Evolutionary conservation across 2,329 filamentous ascomycete genomes (phyloP), one percentile per base, ranked within the genome.

Genomic region (Talaromyces islandicus): DNA sequence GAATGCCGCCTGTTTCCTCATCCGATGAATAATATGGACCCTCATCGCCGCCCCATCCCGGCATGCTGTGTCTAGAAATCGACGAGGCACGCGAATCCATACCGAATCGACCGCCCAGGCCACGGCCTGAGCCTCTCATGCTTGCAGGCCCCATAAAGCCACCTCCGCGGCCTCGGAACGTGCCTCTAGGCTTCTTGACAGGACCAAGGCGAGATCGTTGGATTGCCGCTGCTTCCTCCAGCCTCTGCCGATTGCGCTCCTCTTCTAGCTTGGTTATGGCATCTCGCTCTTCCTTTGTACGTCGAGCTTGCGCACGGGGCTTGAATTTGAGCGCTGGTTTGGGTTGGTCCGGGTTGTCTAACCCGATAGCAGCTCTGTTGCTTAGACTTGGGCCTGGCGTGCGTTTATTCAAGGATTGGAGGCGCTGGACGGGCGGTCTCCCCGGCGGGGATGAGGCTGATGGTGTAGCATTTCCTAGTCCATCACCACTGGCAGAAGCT

Each of bases 271-370:
- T 72, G 67, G 77, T 73, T 1, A 75, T 71, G 10, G 72, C 74
- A 48, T 79, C 77, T 62, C 77, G 74, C 64, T 79, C 77, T 60
- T 76, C 75, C 65, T 79, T 78, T 62, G 74, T 77, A 54, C 75
- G 74, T 12, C 77, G 77, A 7, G 64, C 66, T 7, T 75, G 72
- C 2, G 72, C 70, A 54, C 74, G 75, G 4, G 78, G 78, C 63
- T 77, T 72, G 59, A 75, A 77, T 62, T 78, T 79, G 32, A 79
- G 64, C 2, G 69, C 69, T 7, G 75, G 74, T 59, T 75, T 77
- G 11, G 57, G 57, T 1, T 70, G 62, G 52, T 73, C 71, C 11
- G 69, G 69, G 63, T 66, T 66, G 62, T 58, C 59, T 27, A 64
- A 63, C n/a, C 46, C 54, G 38, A 62, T 58, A 1, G 65, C 53